phyloP scores from a whole-genome alignment of 169 alveolate species.

The Pseudocohnilembus persalinus region DNA sequence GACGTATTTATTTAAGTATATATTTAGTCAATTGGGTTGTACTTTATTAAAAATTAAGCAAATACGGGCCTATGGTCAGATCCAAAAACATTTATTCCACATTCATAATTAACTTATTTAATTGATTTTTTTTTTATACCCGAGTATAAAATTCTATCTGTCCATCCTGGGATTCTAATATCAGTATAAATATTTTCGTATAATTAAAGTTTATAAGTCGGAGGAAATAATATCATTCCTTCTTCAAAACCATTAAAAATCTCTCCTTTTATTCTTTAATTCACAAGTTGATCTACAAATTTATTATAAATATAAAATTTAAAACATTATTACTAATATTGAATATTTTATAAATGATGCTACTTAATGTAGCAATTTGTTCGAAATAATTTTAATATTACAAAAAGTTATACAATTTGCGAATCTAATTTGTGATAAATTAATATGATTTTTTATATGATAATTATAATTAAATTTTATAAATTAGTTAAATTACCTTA shows the following conservation, averaged over 20 bases:
- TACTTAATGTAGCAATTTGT: too few relatives aligned
- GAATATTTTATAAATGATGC: too few relatives aligned
- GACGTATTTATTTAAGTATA: too few relatives aligned
- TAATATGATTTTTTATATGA: too few relatives aligned
- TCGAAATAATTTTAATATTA: too few relatives aligned
- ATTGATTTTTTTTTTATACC: neutral
- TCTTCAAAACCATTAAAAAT: conserved; percentile 46
- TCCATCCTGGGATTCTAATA: conserved; percentile 27
- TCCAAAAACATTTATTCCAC: conserved; percentile 10
- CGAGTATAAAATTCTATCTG: conserved; percentile 18
- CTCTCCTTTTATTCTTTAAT: conserved; percentile 33
- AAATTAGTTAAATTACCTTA: too few relatives aligned
- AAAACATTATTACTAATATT: too few relatives aligned
- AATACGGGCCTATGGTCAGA: conserved; percentile 29
- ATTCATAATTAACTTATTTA: conserved; percentile 17
- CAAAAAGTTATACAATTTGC: too few relatives aligned
- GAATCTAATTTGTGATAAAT: neutral
- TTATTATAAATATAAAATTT: too few relatives aligned
- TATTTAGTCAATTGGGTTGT: too few relatives aligned
- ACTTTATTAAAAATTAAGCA: conserved; percentile 9
- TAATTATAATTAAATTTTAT: too few relatives aligned
- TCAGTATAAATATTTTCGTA: neutral
- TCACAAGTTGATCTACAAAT: conserved; percentile 21
- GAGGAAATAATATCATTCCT: conserved; percentile 56
- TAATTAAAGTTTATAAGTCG: conserved; percentile 36